These are phyloP conservation scores for Daldinia vernicosa DNA, from an alignment of 495 filamentous ascomycete species.

Conservation along the genomic window DNA sequence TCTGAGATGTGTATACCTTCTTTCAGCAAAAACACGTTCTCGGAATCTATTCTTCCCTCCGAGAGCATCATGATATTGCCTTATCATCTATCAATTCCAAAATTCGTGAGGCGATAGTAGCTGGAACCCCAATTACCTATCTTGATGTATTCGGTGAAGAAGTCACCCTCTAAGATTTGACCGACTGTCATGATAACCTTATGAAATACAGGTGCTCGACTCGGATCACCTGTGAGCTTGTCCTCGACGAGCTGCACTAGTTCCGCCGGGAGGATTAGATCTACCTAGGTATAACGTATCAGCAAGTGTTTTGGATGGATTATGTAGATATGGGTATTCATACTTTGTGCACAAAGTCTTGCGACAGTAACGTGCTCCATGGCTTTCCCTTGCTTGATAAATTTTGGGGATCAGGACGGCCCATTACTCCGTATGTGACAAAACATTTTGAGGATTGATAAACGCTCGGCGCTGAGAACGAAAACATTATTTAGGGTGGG, in stretches of 20 bases:
- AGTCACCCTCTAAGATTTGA: conserved; percentile 75
- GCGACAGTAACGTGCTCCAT: conserved; percentile 71
- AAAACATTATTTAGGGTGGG: conserved; percentile 59
- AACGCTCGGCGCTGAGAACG: conserved; percentile 62
- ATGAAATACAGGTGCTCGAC: conserved; percentile 64
- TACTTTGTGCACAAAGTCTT: conserved; percentile 83
- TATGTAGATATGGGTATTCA: conserved; percentile 21
- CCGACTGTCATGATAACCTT: conserved; percentile 78
- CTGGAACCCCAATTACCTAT: conserved; percentile 62
- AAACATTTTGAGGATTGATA: conserved; percentile 76
- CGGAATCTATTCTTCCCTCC: conserved; percentile 79
- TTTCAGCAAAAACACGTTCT: conserved; percentile 78
- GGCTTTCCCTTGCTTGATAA: conserved; percentile 75
- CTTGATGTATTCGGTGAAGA: conserved; percentile 90
- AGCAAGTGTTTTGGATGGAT: not conserved
- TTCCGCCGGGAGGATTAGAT: conserved; percentile 78
- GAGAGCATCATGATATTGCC: conserved; percentile 93
- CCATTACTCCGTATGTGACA: conserved; percentile 71
- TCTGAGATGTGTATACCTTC: conserved; percentile 62
- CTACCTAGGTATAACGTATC: conserved; percentile 64
- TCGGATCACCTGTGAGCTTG: conserved; percentile 55
- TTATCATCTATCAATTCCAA: conserved; percentile 45
- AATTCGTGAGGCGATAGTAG: not conserved
- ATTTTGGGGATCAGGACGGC: conserved; percentile 73
- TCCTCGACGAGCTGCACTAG: conserved; percentile 65